phyloP scores from a whole-genome alignment of 495 filamentous ascomycete species.

The Chaetomium cochliodes region DNA sequence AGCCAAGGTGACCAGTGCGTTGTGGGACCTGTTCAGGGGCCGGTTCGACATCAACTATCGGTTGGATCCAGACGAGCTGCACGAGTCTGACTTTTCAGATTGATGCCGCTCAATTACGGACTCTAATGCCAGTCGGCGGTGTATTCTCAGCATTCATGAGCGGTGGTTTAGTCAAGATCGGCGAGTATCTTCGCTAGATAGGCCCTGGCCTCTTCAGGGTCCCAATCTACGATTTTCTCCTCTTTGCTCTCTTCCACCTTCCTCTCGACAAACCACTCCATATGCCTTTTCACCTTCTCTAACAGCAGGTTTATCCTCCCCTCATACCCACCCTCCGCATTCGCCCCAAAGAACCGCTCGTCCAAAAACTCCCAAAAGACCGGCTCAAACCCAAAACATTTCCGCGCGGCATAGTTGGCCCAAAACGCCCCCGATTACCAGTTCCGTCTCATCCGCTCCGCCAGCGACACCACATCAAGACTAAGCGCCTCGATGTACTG shows the following conservation, averaged over 20 bases:
- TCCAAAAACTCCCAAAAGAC: slow-evolving; percentile 31
- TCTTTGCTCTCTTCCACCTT: slow-evolving; percentile 32
- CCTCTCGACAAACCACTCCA: slow-evolving; percentile 24
- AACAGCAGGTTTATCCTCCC: slow-evolving; percentile 28
- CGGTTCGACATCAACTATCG: slow-evolving; percentile 32
- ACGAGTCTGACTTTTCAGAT: slow-evolving; percentile 38
- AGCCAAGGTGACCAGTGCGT: slow-evolving; percentile 18
- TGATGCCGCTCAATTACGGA: slow-evolving; percentile 5
- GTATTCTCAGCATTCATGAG: background rate
- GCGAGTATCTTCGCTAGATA: slow-evolving; percentile 17
- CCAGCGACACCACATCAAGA: slow-evolving; percentile 18
- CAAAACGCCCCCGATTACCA: slow-evolving; percentile 38
- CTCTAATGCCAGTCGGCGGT: background rate
- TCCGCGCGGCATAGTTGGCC: slow-evolving; percentile 33
- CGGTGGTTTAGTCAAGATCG: slow-evolving; percentile 2
- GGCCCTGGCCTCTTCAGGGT: slow-evolving; percentile 18
- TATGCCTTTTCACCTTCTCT: slow-evolving; percentile 17
- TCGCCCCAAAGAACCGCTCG: slow-evolving; percentile 29
- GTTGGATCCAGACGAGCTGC: slow-evolving; percentile 36
- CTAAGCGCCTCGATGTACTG: slow-evolving; percentile 1
- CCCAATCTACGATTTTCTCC: slow-evolving; percentile 26
- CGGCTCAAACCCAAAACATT: slow-evolving; percentile 34
- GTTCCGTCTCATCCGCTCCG: slow-evolving; percentile 31
- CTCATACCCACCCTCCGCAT: slow-evolving; percentile 30
- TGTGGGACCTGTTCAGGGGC: slow-evolving; percentile 29